Percentiles rank a stretch among this genome's conserved stretches.
phyloP scores from a whole-genome alignment of 2,329 filamentous ascomycete genomes.

The Chrysosporium queenslandicum region DNA sequence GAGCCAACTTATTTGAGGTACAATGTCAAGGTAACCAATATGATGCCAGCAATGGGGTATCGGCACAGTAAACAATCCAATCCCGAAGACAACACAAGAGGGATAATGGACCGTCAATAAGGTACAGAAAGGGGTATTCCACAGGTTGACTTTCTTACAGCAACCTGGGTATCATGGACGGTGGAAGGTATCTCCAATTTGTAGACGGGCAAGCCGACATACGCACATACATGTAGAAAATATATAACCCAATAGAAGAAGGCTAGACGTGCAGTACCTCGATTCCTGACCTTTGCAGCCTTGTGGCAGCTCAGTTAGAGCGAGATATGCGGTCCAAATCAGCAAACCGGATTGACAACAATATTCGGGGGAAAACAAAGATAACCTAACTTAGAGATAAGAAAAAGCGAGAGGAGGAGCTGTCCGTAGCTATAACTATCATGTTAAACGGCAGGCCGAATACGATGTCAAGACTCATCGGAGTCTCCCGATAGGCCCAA shows the following conservation, averaged over 20 bases:
- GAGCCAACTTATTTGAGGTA: not conserved
- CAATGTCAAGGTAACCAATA: not conserved
- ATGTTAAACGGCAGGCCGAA: not conserved
- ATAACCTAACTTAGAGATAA: not conserved
- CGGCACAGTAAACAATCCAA: not conserved
- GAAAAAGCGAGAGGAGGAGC: not conserved
- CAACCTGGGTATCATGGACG: not conserved
- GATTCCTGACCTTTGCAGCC: not conserved
- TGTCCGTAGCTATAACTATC: not conserved
- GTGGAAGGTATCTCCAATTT: not conserved
- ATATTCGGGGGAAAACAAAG: not conserved
- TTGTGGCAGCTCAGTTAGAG: not conserved
- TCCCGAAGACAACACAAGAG: not conserved
- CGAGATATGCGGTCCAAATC: not conserved
- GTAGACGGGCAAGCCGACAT: not conserved
- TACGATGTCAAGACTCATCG: not conserved
- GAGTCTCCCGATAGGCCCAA: conserved; percentile 1
- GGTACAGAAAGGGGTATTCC: not conserved
- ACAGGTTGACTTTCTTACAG: not conserved
- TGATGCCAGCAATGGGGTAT: not conserved
- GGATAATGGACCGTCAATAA: not conserved
- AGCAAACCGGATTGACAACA: conserved; percentile 15
- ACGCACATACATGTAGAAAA: too few species aligned
- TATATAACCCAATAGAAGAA: not conserved
- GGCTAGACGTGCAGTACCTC: not conserved